Conservation (phyloP, 1,284 basidiomycete genomes). For the Ustilago curta region DNA sequence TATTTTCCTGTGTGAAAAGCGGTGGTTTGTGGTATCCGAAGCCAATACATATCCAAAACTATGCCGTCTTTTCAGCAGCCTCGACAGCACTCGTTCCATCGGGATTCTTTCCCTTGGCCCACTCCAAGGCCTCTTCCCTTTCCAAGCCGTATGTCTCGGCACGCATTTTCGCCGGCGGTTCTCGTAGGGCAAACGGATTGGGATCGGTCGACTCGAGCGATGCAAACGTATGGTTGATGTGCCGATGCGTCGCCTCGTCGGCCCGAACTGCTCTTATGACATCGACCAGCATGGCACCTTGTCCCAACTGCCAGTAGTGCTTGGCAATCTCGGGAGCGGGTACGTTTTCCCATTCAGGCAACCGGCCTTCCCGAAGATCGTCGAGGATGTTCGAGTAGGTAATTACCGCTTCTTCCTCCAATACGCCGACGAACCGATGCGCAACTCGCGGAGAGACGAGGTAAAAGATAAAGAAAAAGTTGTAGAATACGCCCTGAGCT, state of each 20-base stretch:
- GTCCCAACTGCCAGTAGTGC: constrained; percentile 84
- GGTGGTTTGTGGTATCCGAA: constrained; percentile 3
- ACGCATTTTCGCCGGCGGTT: constrained; percentile 42
- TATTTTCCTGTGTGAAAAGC: too few relatives aligned
- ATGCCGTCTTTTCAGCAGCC: constrained; percentile 40
- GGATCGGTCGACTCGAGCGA: constrained; percentile 46
- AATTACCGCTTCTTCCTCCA: constrained; percentile 91
- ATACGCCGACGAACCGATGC: constrained; percentile 92
- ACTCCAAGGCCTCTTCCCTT: constrained; percentile 55
- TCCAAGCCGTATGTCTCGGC: constrained; percentile 51
- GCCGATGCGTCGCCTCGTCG: constrained; percentile 77
- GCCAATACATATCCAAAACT: background rate
- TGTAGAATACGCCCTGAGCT: constrained; percentile 75
- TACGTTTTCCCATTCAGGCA: constrained; percentile 81
- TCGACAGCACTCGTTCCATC: constrained; percentile 9
- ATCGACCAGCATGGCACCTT: constrained; percentile 82
- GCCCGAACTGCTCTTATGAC: constrained; percentile 90
- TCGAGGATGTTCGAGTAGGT: constrained; percentile 79
- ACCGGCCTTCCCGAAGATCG: constrained; percentile 84
- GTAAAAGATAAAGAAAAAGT: constrained; percentile 75
- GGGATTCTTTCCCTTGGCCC: constrained; percentile 29
- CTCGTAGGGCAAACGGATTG: constrained; percentile 55
- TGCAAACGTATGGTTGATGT: constrained; percentile 61
- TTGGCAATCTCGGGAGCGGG: constrained; percentile 87
- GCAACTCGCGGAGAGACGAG: constrained; percentile 83